phyloP scores from a whole-genome alignment of 768 basidiomycete genomes.

The Leucosporidium scottii region DNA sequence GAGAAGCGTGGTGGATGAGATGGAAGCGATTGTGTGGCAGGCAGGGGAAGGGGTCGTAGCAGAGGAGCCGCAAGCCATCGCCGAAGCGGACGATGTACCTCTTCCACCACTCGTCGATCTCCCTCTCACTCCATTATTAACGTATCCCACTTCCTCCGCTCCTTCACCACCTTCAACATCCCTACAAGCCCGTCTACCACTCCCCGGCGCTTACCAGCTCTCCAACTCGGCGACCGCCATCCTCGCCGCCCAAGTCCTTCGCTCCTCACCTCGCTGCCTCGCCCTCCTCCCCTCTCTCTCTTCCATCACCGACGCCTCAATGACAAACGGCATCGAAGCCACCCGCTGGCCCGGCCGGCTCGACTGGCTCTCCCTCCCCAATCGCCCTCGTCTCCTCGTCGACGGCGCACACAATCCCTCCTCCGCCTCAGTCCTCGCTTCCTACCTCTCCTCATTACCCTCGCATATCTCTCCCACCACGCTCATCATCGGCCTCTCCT shows the following conservation, averaged over 20 bases:
- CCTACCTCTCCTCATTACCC: slow-evolving; percentile 54
- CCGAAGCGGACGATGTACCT: neutral
- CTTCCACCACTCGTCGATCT: neutral
- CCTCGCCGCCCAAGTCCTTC: slow-evolving; percentile 55
- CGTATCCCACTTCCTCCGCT: neutral
- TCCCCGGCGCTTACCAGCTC: slow-evolving; percentile 76
- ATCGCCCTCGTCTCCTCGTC: slow-evolving; percentile 51
- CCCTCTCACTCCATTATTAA: neutral
- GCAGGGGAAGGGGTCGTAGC: slow-evolving; percentile 45
- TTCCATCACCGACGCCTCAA: slow-evolving; percentile 48
- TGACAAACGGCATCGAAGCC: slow-evolving; percentile 55
- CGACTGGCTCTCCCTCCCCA: slow-evolving; percentile 48
- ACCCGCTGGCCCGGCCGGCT: slow-evolving; percentile 78
- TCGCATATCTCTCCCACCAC: slow-evolving; percentile 47
- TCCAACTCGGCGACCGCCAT: slow-evolving; percentile 71
- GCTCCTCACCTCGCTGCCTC: slow-evolving; percentile 44
- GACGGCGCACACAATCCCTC: slow-evolving; percentile 93
- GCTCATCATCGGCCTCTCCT: slow-evolving; percentile 73
- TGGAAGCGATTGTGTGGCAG: slow-evolving; percentile 46
- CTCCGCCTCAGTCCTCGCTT: slow-evolving; percentile 59
- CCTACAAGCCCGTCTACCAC: slow-evolving; percentile 46
- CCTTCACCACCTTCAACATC: neutral
- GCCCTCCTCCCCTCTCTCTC: slow-evolving; percentile 37
- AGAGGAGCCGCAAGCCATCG: slow-evolving; percentile 37
- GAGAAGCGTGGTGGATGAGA: slow-evolving; percentile 46